Evolutionary conservation across 1,139 yeast genomes (phyloP), one percentile per base, ranked within the genome.

Genomic region (Trichomonascaceae sp.): DNA sequence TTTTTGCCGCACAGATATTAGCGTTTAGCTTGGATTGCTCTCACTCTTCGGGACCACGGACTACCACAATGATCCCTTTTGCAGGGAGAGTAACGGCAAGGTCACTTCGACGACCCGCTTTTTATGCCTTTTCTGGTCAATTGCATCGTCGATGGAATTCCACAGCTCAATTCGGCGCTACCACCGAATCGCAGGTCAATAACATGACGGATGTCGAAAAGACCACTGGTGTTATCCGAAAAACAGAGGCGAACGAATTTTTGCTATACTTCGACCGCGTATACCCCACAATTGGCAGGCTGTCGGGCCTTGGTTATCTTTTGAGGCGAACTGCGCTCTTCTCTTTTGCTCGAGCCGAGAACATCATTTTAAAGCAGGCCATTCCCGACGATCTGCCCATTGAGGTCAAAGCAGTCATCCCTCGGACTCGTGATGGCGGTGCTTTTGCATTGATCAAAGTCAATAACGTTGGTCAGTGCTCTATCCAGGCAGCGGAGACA

Each of bases 401-500:
- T 13, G 60, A 60, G 17, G 60, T 73, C 55, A 41, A 56, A 57
- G 43, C 64, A 57, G 27, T 71, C 60, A 28, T 81, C 25, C 76
- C 84, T 13, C 80, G 93, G 0, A 65, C 80, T 38, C 67, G 93
- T 43, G 98, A 89, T 50, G 94, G 96, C 34, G 97, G 97, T 29
- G 95, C 85, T 1, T 87, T 89, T 64, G 89, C 81, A 23, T 78
- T 78, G 43, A 37, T 48, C 27, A 33, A 38, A 3, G 50, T 45
- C n/a, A 38, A 34, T n/a, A 34, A 35, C 5, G 20, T 33, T 28
- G 29, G 36, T 33, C 27, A 31, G 17, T 16, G 35, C 5, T 26
- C 42, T 26, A 41, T 42, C 8, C 41, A 43, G 5, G 48, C 44
- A 18, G 47, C 47, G 5, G 49, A 54, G 35, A 38, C 44, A 16